Conservation (phyloP, 768 basidiomycete genomes). For the Xerocomus spinulosus region DNA sequence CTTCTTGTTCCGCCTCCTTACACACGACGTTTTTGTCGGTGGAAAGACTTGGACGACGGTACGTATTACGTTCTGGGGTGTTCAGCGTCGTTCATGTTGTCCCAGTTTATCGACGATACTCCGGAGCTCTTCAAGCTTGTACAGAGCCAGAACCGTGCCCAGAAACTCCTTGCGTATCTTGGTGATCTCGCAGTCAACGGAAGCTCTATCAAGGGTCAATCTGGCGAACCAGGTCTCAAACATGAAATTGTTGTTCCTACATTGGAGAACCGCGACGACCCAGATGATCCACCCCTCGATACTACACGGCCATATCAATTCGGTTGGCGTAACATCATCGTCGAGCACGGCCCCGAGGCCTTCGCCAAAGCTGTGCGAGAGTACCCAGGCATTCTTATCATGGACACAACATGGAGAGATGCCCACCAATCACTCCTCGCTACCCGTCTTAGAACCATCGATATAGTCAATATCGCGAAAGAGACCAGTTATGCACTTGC, state of each 20-base stretch:
- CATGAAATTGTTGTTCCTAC: conserved; percentile 81
- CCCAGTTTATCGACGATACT: conserved; percentile 97
- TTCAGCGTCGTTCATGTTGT: conserved; percentile 7
- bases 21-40: conserved; percentile 92
- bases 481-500: conserved; percentile 93
- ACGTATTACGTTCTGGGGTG: conserved; percentile 19
- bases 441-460: conserved; percentile 90
- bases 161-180: conserved; percentile 93
- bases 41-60: conserved; percentile 99
- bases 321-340: conserved; percentile 99
- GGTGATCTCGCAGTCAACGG: conserved; percentile 98
- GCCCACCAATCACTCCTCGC: conserved; percentile 98
- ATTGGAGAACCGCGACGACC: conserved; percentile 73
- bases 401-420: conserved; percentile 99
- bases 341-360: conserved; percentile 94
- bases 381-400: conserved; percentile 92
- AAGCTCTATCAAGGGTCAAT: conserved; percentile 94
- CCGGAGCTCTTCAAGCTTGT: conserved; percentile 99
- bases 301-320: conserved; percentile 74
- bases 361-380: conserved; percentile 97
- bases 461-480: conserved; percentile 98
- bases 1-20: conserved; percentile 96
- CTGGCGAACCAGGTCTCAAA: conserved; percentile 91
- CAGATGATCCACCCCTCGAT: conserved; percentile 71
- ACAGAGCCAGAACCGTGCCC: conserved; percentile 95